Conservation (phyloP, 257 asterid species). For the Echites panduratus region DNA sequence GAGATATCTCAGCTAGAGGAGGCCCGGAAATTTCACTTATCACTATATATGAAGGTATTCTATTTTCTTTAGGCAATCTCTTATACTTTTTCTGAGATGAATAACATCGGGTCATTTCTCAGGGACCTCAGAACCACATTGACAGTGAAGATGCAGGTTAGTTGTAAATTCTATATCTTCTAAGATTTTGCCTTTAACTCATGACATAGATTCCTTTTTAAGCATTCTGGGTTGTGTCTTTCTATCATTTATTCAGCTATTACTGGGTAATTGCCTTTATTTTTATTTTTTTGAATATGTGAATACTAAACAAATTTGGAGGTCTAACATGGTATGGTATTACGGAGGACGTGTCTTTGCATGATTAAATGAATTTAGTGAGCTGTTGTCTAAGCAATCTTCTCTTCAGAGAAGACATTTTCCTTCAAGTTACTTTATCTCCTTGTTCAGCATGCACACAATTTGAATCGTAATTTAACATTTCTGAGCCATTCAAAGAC, state of each 20-base stretch:
- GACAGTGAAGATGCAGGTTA: slow-evolving; percentile 45
- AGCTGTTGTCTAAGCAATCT: not conserved
- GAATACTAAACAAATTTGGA: not conserved
- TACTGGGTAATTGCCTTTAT: not conserved
- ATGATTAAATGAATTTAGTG: not conserved
- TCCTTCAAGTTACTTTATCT: not conserved
- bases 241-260: not conserved
- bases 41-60: slow-evolving; percentile 63
- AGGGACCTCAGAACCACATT: slow-evolving; percentile 42
- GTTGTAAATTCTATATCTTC: slow-evolving; percentile 9
- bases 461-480: no score
- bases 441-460: not conserved
- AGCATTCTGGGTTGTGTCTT: not conserved
- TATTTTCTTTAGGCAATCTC: slow-evolving; percentile 11
- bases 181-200: not conserved
- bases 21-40: slow-evolving; percentile 68
- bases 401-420: not conserved
- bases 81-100: slow-evolving; percentile 1
- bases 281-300: not conserved
- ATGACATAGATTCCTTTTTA: not conserved
- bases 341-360: not conserved
- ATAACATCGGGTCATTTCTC: slow-evolving; percentile 23
- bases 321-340: not conserved
- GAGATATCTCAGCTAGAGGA: slow-evolving; percentile 95
- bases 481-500: no score